Conservation (phyloP, 768 basidiomycete genomes). For the Suillus occidentalis region DNA sequence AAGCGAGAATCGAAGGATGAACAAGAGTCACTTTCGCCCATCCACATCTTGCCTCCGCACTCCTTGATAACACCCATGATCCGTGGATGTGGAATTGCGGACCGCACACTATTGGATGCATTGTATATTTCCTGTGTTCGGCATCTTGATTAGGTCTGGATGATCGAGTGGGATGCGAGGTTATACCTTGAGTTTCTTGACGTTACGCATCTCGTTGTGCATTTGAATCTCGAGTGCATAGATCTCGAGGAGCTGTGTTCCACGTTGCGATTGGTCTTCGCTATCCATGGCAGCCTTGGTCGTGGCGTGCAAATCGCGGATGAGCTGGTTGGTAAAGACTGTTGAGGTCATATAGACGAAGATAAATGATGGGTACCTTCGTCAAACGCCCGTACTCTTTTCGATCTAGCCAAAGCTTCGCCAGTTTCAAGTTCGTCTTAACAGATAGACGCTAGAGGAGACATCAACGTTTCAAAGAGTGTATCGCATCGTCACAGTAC, state of each 20-base stretch:
- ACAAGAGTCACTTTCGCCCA: conserved; percentile 83
- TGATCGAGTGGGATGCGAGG: neutral
- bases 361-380: conserved; percentile 49
- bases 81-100: conserved; percentile 95
- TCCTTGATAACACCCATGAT: conserved; percentile 99
- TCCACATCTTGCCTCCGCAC: conserved; percentile 99
- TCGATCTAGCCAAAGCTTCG: conserved; percentile 95
- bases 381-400: conserved; percentile 85
- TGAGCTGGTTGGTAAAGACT: conserved; percentile 47
- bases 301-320: conserved; percentile 71
- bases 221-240: conserved; percentile 99
- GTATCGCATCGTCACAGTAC: conserved; percentile 15
- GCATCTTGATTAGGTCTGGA: neutral
- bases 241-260: conserved; percentile 92
- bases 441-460: conserved; percentile 75
- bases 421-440: conserved; percentile 96
- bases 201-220: conserved; percentile 96
- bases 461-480: neutral
- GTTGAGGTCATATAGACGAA: neutral
- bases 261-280: conserved; percentile 88
- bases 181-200: conserved; percentile 89
- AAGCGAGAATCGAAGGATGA: neutral
- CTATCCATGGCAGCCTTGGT: conserved; percentile 62
- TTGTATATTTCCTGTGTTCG: conserved; percentile 88
- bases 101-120: conserved; percentile 87